Evolutionary conservation across 768 basidiomycete genomes (phyloP), one percentile per base, ranked within the genome.

Genomic region (Boletales sp.): DNA sequence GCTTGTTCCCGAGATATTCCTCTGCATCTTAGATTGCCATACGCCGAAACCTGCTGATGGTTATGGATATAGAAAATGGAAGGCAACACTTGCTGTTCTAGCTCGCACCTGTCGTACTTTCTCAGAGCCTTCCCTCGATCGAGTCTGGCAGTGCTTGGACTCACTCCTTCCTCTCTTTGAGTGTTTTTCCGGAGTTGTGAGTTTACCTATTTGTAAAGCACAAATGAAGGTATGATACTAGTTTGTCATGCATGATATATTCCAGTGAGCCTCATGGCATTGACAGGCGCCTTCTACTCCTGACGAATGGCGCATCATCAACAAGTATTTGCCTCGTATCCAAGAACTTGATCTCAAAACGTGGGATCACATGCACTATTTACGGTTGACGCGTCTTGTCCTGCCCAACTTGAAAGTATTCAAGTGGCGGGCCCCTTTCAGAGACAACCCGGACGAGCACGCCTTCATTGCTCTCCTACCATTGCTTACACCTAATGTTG

Each of bases 91-190:
- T 6, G 39, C 8, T 37, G 17, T 32, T 11, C 21, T 50, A 8
- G 51, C 51, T 34, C 29, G n/a, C 4, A 44, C 51, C 2, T 51
- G 49, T 17, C 27, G 37, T 17, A 31, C 36, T 9, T 39, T 51
- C 37, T 44, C 27, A 21, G 41, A 44, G 31, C 32, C 31, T 12
- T 39, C 36, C 24, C 50, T 51, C 15, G 38, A 51, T 15, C 42
- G 32, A 35, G 18, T 44, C 5, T 44, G 42, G 51, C 27, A 41
- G 12, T 19, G 14, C 11, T 13, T 51, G 31, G 29, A 30, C 15
- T 51, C 42, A 0, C 31, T 43, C 37, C 8, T 34, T 4, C 51
- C 51, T 0, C 51, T 52, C 21, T 12, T 35, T 40, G 30, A 9
- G 21, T 43, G 48, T 21, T 42, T 41, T 21, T 18, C 31, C 5